Base-by-base conservation (phyloP, 768 basidiomycete genomes). In the Gloeostereum incarnatum region DNA sequence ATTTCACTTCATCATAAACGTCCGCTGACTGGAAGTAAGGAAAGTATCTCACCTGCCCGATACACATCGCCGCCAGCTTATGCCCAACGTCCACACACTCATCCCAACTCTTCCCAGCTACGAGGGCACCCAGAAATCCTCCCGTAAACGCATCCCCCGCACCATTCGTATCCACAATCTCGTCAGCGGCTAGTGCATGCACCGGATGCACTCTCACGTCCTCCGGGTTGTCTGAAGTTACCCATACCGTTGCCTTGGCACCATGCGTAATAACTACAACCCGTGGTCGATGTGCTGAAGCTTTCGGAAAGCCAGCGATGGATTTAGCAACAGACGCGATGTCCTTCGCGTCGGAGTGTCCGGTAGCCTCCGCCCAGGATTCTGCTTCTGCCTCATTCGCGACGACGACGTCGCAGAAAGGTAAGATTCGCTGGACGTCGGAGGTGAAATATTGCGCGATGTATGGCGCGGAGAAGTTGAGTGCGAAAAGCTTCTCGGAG, bases 391-490 rank as follows among this genome's bases (percentile, higher is more conserved):
- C 63, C 60, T 86, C 81, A 60, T 86, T 86, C 14, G 79, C 78
- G 56, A 86, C 78, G 54, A 86, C 48, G 52, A 82, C 58, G 58
- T 86, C 83, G 41, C 69, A 69, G 60, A 75, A 78, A 18, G 74
- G 75, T 24, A 85, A 52, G 44, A 86, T 57, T 50, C 76, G 62
- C 40, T 81, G 68, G n/a, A 86, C 62, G 53, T 83, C 76, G 5
- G 63, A 57, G 45, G 67, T 67, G 70, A 83, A 84, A 66, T 81
- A 78, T 51, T 78, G 72, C 35, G 75, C 64, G 56, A 86, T 84
- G 65, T 86, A 86, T 7, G 83, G 83, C 9, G 83, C 84, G 3
- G 79, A 80, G 43, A 86, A 66, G 64, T 86, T 86, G 45, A 85
- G 57, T 3, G 68, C 69, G 53, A 85, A 78, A 25, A 75, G 77